These are phyloP conservation scores for Pyrenochaeta sp. DNA, from an alignment of 2,329 filamentous ascomycete genomes.

Conservation along the genomic window DNA sequence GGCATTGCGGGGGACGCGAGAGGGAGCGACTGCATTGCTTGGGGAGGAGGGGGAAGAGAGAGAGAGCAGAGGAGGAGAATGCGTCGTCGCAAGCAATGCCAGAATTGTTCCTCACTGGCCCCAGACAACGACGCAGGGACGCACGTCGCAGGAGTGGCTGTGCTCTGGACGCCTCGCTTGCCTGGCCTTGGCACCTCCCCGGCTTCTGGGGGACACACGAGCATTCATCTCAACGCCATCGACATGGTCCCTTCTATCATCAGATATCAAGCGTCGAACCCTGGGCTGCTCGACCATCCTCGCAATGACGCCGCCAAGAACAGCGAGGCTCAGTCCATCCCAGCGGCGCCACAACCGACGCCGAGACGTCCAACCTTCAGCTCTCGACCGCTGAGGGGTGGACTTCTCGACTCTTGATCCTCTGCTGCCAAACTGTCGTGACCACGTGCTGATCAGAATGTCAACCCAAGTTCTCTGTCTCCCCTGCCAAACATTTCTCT, in stretches of 20 bases:
- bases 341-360: too few relatives aligned
- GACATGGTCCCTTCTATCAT: not conserved
- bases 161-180: conserved; percentile 1
- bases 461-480: not conserved
- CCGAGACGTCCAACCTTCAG: too few relatives aligned
- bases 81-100: too few relatives aligned
- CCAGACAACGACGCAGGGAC: not conserved
- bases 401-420: not conserved
- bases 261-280: too few relatives aligned
- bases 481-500: conserved; percentile 1
- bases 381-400: not conserved
- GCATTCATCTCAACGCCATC: conserved; percentile 1
- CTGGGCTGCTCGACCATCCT: too few relatives aligned
- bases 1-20: conserved; percentile 35
- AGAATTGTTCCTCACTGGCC: too few relatives aligned
- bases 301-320: too few relatives aligned
- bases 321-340: too few relatives aligned
- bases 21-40: conserved; percentile 18
- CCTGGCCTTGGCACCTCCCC: conserved; percentile 1
- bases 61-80: too few relatives aligned
- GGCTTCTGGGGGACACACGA: not conserved
- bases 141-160: conserved; percentile 15
- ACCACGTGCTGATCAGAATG: too few relatives aligned
- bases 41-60: conserved; percentile 10
- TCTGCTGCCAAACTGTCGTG: too few relatives aligned